Evolutionary conservation across 139 green algal species (phyloP).

Genomic region (Micractinium sp.): DNA sequence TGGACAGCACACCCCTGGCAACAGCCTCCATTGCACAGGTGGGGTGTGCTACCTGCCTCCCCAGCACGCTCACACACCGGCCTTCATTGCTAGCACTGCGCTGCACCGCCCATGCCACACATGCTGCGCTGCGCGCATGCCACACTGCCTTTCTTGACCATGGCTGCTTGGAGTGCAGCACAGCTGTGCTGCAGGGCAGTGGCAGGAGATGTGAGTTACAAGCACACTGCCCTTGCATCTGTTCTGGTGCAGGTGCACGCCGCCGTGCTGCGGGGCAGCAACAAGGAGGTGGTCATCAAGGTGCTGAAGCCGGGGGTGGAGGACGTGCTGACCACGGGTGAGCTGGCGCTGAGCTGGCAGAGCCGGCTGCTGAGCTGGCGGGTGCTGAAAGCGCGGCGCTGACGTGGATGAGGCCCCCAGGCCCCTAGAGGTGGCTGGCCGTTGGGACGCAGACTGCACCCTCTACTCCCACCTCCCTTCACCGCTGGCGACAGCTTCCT

Average conservation of each 20-base stretch:
- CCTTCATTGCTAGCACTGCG: too few species aligned
- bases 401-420: too few species aligned
- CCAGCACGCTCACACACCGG: too few species aligned
- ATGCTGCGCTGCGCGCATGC: too few species aligned
- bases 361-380: too few species aligned
- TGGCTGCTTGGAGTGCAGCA: neutral
- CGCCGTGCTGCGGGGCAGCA: slow-evolving; percentile 77
- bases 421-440: too few species aligned
- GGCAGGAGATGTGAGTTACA: neutral
- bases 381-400: too few species aligned
- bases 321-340: slow-evolving; percentile 78
- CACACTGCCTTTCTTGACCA: too few species aligned
- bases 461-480: neutral
- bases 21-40: slow-evolving; percentile 90
- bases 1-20: slow-evolving; percentile 89
- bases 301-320: slow-evolving; percentile 96
- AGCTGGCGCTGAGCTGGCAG: too few species aligned
- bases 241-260: slow-evolving; percentile 76
- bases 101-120: too few species aligned
- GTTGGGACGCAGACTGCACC: too few species aligned
- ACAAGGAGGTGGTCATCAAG: slow-evolving; percentile 89
- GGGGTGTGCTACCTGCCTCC: too few species aligned
- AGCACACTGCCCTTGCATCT: neutral
- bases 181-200: neutral
- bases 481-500: neutral